These are phyloP conservation scores for Ceratobasidium sp. DNA, from an alignment of 1,284 basidiomycete genomes.

Conservation along the genomic window DNA sequence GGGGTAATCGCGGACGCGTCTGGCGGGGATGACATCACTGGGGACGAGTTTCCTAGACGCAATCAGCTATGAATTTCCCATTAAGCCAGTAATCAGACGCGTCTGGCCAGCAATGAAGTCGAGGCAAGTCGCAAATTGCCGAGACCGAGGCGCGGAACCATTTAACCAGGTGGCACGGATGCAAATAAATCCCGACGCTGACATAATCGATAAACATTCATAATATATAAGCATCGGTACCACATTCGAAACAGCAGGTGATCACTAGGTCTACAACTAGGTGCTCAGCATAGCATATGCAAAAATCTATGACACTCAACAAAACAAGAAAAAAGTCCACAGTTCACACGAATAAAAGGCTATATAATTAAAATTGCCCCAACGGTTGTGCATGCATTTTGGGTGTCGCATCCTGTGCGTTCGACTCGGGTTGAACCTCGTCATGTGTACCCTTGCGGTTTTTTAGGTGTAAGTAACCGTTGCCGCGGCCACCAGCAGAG, in stretches of 20 bases:
- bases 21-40: not conserved
- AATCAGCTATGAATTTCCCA: not conserved
- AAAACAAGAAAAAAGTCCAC: constrained; percentile 22
- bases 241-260: constrained; percentile 4
- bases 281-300: constrained; percentile 12
- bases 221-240: constrained; percentile 8
- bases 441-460: constrained; percentile 29
- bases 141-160: not conserved
- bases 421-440: not conserved
- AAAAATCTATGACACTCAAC: constrained; percentile 32
- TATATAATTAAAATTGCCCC: constrained; percentile 16
- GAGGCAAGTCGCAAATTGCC: not conserved
- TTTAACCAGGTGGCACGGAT: constrained; percentile 31
- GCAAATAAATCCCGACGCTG: constrained; percentile 29
- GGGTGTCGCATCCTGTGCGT: not conserved
- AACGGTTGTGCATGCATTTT: constrained; percentile 14
- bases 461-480: constrained; percentile 14
- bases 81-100: not conserved
- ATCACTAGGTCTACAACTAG: constrained; percentile 23
- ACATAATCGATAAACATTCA: constrained; percentile 12
- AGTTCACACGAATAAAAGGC: not conserved
- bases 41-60: not conserved
- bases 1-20: not conserved
- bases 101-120: not conserved
- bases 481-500: constrained; percentile 21